Evolutionary conservation across 164 flowering plant species (phyloP).

Genomic region (Magnolia kwangsiensis): DNA sequence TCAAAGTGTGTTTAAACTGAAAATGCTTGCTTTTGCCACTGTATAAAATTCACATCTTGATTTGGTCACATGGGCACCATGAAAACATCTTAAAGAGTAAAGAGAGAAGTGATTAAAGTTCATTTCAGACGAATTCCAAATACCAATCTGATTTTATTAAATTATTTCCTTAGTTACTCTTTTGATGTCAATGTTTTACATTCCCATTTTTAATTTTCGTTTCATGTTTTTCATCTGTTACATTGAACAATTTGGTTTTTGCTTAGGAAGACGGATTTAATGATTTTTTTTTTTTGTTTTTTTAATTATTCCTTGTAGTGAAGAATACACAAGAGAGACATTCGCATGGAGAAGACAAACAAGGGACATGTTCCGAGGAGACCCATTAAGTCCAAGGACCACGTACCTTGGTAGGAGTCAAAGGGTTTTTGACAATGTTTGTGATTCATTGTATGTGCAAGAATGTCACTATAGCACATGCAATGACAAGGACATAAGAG

Average conservation of each 20-base stretch:
- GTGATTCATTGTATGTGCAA: constrained; percentile 31
- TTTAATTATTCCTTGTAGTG: constrained; percentile 34
- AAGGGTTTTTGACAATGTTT: constrained; percentile 8
- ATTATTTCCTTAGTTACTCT: background rate
- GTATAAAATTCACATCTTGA: background rate
- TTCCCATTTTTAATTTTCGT: background rate
- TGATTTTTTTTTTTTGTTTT: constrained; percentile 7
- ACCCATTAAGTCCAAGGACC: constrained; percentile 33
- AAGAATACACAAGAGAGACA: constrained; percentile 49
- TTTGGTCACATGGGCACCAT: background rate
- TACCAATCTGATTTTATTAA: background rate
- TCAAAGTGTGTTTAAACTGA: background rate
- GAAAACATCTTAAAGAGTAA: background rate
- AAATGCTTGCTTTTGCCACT: background rate
- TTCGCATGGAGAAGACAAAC: constrained; percentile 55
- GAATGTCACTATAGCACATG: constrained; percentile 36
- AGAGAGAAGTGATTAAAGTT: background rate
- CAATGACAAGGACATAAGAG: constrained; percentile 28
- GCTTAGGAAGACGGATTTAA: background rate
- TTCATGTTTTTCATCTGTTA: background rate
- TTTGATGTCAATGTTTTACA: background rate
- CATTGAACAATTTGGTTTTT: background rate
- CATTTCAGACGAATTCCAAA: background rate
- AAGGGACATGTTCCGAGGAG: constrained; percentile 34
- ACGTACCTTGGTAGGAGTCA: constrained; percentile 35